A percentile compares a stretch with the other conserved stretches of the same genome.
phyloP scores from a whole-genome alignment of 352 stramenopile genomes.

The Thraustochytrium striatum region DNA sequence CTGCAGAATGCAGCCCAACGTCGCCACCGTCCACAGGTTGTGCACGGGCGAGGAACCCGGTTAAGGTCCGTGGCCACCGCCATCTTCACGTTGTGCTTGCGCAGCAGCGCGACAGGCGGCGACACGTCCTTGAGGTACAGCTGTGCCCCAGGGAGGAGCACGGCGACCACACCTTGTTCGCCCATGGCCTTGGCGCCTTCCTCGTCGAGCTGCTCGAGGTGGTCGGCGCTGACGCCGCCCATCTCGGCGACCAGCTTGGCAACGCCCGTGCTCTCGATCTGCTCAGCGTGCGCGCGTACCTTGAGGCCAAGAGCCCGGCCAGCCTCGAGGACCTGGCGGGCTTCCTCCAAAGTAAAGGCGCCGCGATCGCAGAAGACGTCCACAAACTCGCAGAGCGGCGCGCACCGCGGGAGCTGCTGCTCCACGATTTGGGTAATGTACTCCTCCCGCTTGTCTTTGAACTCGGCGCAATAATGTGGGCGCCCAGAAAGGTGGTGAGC shows the following conservation, averaged over 20 bases:
- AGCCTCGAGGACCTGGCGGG: neutral
- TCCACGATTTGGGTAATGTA: neutral
- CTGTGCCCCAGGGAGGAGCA: neutral
- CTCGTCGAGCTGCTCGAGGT: neutral
- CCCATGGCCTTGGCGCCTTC: neutral
- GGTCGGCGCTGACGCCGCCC: neutral
- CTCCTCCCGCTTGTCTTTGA: neutral
- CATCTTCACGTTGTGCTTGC: neutral
- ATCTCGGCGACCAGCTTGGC: neutral
- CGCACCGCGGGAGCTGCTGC: neutral
- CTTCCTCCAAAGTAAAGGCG: neutral
- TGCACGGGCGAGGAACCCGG: neutral
- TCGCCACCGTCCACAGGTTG: neutral
- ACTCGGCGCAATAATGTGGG: neutral
- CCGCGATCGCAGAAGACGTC: neutral
- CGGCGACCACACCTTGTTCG: neutral
- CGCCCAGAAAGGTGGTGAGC: neutral
- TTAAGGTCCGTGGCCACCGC: neutral
- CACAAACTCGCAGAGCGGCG: neutral
- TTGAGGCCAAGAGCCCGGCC: neutral
- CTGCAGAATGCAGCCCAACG: neutral
- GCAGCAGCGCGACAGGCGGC: neutral
- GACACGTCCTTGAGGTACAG: neutral
- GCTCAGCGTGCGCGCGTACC: neutral
- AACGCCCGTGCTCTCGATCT: neutral